Percentiles rank a stretch among this genome's conserved stretches.
Evolutionary conservation across 306 rosid genomes (phyloP).

Genomic region (Biancaea sappan): DNA sequence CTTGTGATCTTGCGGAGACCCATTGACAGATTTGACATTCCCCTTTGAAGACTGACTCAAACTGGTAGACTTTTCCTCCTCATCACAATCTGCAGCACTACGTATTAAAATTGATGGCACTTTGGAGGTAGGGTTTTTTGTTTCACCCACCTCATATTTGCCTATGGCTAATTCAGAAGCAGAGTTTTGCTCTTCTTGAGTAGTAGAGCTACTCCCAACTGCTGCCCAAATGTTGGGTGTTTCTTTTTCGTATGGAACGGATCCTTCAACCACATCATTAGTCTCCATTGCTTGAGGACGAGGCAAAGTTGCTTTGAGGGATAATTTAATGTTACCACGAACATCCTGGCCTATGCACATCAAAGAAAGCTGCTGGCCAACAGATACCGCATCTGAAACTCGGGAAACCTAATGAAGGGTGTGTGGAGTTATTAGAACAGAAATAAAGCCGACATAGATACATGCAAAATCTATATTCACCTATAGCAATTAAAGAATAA

Average conservation of each 20-base stretch:
- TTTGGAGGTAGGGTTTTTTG: slow-evolving; percentile 43
- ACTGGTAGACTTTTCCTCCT: slow-evolving; percentile 68
- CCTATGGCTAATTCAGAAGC: slow-evolving; percentile 42
- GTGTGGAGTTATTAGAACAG: slow-evolving; percentile 1
- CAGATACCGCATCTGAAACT: slow-evolving; percentile 71
- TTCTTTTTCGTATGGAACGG: slow-evolving; percentile 50
- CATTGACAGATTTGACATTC: slow-evolving; percentile 28
- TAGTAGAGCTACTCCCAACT: slow-evolving; percentile 36
- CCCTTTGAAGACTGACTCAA: slow-evolving; percentile 42
- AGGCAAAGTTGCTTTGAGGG: slow-evolving; percentile 72
- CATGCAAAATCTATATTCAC: slow-evolving; percentile 1
- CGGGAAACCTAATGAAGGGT: slow-evolving; percentile 65
- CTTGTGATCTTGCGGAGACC: slow-evolving; percentile 37
- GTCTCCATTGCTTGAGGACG: slow-evolving; percentile 35
- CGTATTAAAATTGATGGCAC: slow-evolving; percentile 72
- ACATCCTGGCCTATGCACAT: slow-evolving; percentile 95
- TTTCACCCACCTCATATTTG: slow-evolving; percentile 39
- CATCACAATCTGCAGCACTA: slow-evolving; percentile 84
- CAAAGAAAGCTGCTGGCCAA: slow-evolving; percentile 83
- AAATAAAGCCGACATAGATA: not conserved
- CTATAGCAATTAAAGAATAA: slow-evolving; percentile 11
- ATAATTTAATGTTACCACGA: slow-evolving; percentile 89
- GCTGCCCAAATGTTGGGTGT: slow-evolving; percentile 52
- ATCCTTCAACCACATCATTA: slow-evolving; percentile 38
- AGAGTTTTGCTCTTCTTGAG: slow-evolving; percentile 43